Evolutionary conservation across 108 stramenopile genomes (phyloP), one percentile per base, ranked within the genome.

Genomic region (Skeletonema costatum): DNA sequence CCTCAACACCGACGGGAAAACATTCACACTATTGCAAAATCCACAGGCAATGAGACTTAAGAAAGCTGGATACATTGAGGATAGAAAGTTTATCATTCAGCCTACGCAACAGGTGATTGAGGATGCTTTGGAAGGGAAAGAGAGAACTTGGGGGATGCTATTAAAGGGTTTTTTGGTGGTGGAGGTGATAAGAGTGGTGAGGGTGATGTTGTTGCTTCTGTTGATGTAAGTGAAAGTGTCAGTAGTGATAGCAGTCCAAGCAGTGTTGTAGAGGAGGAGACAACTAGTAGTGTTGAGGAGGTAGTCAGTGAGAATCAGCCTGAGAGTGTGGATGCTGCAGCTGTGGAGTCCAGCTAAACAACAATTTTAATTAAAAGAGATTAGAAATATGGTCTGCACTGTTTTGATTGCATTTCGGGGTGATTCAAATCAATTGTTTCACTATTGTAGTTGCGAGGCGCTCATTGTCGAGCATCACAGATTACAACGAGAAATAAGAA

Each of bases 31-130:
- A 14, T 72, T 93, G 17, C 61, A 88, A 48, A 91, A 87, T 71
- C 90, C 90, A 29, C 92, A 95, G 63, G 90, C 90, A 16, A 93
- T 92, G 94, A 73, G 92, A 35, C 68, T 95, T 38, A 95, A 95
- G 51, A 85, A 93, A 62, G 88, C 86, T 17, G 94, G 93, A 29
- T 90, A 91, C 39, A 91, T 90, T 64, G 68, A 91, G 66, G 91
- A 87, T 71, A 83, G 82, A 51, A 88, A 86, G 59, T 95, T 95
- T 73, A 48, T 95, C 39, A 90, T 83, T 35, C 93, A 92, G 72
- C 90, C 91, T 2, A 90, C 87, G 25, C 70, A 89, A 53, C 88
- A 91, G 46, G 85, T 89, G 16, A 75, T 95, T 44, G 89, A 90
- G 31, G 78, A 85, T 14, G 90, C 89, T 12, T 68, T 90, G 66